Evolutionary conservation across 345 rosid species (phyloP).

Genomic region (Gossypium ekmanianum): DNA sequence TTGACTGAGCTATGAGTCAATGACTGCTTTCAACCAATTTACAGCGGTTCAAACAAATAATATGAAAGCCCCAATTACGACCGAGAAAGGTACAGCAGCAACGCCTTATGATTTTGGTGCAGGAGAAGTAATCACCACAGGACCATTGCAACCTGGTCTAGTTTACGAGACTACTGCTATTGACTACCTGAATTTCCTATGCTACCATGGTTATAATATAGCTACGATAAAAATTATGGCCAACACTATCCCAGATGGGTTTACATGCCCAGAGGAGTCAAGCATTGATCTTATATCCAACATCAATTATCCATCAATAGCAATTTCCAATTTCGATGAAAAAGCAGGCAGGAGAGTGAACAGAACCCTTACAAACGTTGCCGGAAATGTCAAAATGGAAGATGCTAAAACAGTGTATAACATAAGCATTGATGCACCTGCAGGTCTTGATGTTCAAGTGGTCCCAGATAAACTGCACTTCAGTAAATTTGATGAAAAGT

Average conservation of each 20-base stretch:
- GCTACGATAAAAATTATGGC: slow-evolving; percentile 40
- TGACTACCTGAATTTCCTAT: slow-evolving; percentile 73
- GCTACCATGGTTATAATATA: slow-evolving; percentile 51
- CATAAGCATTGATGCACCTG: slow-evolving; percentile 29
- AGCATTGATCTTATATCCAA: slow-evolving; percentile 42
- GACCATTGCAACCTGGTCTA: slow-evolving; percentile 54
- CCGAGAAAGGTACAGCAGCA: slow-evolving; percentile 53
- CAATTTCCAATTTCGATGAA: slow-evolving; percentile 38
- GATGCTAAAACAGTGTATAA: slow-evolving; percentile 42
- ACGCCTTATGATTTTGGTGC: slow-evolving; percentile 66
- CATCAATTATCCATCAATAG: slow-evolving; percentile 79
- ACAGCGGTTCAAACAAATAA: slow-evolving; percentile 64
- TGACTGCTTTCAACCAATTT: neutral
- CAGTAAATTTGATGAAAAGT: slow-evolving; percentile 38
- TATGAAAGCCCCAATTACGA: slow-evolving; percentile 43
- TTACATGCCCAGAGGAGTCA: slow-evolving; percentile 52
- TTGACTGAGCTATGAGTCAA: slow-evolving; percentile 1
- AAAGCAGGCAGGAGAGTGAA: slow-evolving; percentile 34
- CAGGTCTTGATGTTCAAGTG: slow-evolving; percentile 35
- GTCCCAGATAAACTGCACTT: slow-evolving; percentile 47
- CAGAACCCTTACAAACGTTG: slow-evolving; percentile 66
- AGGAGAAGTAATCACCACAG: slow-evolving; percentile 55
- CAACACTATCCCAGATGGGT: slow-evolving; percentile 36
- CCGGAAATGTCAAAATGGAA: slow-evolving; percentile 40
- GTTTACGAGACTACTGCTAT: slow-evolving; percentile 56